Base-by-base conservation (phyloP, 768 basidiomycete species). In the Mycena galopus region DNA sequence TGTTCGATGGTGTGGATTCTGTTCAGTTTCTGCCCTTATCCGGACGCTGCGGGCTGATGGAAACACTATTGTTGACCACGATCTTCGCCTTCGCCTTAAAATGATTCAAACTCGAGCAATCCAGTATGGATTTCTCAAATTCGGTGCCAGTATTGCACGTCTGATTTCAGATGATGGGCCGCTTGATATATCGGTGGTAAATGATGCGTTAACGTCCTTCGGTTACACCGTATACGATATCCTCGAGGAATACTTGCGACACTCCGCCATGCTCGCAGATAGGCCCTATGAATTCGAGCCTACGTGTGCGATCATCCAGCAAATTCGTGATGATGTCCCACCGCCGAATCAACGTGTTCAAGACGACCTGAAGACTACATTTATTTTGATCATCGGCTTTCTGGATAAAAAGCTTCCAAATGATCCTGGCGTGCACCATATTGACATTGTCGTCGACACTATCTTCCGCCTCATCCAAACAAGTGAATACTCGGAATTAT, bases 261-360 rank as follows among this genome's bases (percentile, higher is more conserved):
- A 12, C 50, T 65, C 63, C 27, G 63, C 32, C 50, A 65, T 19
- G 21, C 9, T 65, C 51, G 11, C 51, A 27, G 32, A 37, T 1
- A 55, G 8, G 21, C 63, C 63, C n/a, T 37, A 65, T 65, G 50
- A 47, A 65, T 65, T 65, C 29, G 63, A 65, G 25, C n/a, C 44
- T 16, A 62, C 61, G 27, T 39, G 7, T 61, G 21, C 59, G 5
- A 42, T 61, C 8, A 61, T 61, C 35, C 14, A 37, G n/a, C n/a
- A n/a, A n/a, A n/a, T n/a, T n/a, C n/a, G n/a, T n/a, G n/a, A n/a
- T n/a, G n/a, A n/a, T n/a, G n/a, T n/a, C n/a, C n/a, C n/a, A n/a
- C n/a, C n/a, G n/a, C n/a, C n/a, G n/a, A n/a, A n/a, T n/a, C n/a
- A n/a, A n/a, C n/a, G n/a, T n/a, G n/a, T n/a, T n/a, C n/a, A n/a